phyloP scores from a whole-genome alignment of 116 monocot genomes.

The Papilionanthe hybrid region DNA sequence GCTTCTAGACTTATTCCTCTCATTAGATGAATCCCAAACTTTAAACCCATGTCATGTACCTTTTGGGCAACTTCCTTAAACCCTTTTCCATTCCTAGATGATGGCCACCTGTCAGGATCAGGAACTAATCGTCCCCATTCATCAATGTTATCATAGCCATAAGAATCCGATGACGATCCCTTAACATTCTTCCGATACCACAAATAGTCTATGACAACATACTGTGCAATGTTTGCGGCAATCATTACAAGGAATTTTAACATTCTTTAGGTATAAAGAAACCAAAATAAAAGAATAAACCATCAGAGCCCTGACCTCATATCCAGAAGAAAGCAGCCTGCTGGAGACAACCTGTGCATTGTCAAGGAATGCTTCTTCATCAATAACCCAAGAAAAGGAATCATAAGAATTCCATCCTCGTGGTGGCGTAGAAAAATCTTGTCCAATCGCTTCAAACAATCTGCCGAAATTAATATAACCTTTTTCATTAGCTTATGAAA shows the following conservation, averaged over 20 bases:
- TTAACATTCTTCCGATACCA: slow-evolving; percentile 78
- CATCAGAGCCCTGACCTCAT: slow-evolving; percentile 45
- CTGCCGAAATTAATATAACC: slow-evolving; percentile 11
- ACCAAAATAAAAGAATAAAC: neutral
- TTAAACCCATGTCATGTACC: slow-evolving; percentile 84
- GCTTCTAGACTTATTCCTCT: slow-evolving; percentile 79
- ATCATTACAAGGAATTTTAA: neutral
- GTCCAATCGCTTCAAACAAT: slow-evolving; percentile 11
- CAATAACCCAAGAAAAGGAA: slow-evolving; percentile 81
- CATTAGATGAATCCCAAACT: slow-evolving; percentile 94
- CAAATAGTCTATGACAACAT: slow-evolving; percentile 81
- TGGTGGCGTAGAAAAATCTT: slow-evolving; percentile 43
- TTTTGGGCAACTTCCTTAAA: slow-evolving; percentile 57
- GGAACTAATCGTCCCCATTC: slow-evolving; percentile 74
- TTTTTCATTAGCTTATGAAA: neutral
- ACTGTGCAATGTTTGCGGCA: slow-evolving; percentile 30
- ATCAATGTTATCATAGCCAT: slow-evolving; percentile 74
- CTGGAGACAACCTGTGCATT: slow-evolving; percentile 68
- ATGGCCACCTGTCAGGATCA: slow-evolving; percentile 79
- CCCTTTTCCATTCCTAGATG: slow-evolving; percentile 54
- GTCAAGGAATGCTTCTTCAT: slow-evolving; percentile 59
- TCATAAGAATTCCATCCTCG: slow-evolving; percentile 98
- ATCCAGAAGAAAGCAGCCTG: slow-evolving; percentile 54
- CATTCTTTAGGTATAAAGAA: neutral
- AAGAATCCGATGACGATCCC: slow-evolving; percentile 37